Base-by-base conservation (phyloP, 805 yeast genomes). In the Hanseniaspora mollemarum region DNA sequence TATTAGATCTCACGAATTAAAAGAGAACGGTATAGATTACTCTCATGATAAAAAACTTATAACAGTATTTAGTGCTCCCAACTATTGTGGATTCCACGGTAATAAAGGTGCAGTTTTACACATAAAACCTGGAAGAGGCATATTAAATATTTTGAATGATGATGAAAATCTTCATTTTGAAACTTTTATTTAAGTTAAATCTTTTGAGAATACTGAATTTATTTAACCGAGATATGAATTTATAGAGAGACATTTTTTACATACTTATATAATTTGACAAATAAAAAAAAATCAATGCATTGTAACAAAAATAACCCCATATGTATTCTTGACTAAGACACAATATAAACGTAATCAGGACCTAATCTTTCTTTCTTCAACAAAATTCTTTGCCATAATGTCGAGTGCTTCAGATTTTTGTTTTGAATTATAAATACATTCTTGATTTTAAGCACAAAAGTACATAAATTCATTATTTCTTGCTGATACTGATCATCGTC, bases 41-140 rank as follows among this genome's bases (percentile, higher is more conserved):
- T 96, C 90, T 62, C 99, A 92, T 61, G 74, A 83, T 53, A 94
- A 94, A 12, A 74, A 79, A 56, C 75, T 92, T 46, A 77, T 87
- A 49, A 92, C 99, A 0, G 95, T 92, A n/a, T 92, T 92, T 66
- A 81, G 94, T 65, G 99, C 99, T 0, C 99, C 99, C 32, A 90
- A 92, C 65, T 90, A 90, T 66, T 90, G 97, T 69, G 99, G 92
- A 63, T 71, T 81, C 15, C 87, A 86, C 51, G 95, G 94, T 13
- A 92, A 92, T 66, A 66, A 77, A 56, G 99, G 96, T 49, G 97
- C 94, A 9, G 83, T 83, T 51, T 81, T 92, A 54, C 83, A 87
- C 60, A 75, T 90, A 57, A 61, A 60, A 6, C 69, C 69, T 24
- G 63, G 62, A 12, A 67, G 72, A 29, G 69, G 54, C 46, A 51